Conservation (phyloP, 306 rosid genomes). For the Medicago ruthenica region DNA sequence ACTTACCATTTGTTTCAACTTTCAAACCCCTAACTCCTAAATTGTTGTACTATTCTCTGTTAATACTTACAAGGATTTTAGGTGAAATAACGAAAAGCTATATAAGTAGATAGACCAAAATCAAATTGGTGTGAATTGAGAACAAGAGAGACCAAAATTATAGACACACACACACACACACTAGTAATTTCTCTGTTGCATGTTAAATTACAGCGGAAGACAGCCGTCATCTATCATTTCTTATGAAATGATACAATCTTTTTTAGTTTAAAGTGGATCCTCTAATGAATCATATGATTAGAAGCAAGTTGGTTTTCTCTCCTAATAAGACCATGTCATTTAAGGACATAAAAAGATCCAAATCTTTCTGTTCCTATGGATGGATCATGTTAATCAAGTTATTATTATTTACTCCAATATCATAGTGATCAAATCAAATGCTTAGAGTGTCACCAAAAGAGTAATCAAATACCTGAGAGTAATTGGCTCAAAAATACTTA, state of each 20-base stretch:
- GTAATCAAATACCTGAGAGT: too few species aligned
- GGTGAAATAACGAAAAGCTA: too few species aligned
- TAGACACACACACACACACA: too few species aligned
- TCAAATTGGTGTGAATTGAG: too few species aligned
- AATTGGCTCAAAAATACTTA: too few species aligned
- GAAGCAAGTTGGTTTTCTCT: too few species aligned
- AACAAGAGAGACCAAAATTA: too few species aligned
- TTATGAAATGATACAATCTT: background rate
- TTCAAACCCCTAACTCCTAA: background rate
- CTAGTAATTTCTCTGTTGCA: too few species aligned
- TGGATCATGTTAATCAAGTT: background rate
- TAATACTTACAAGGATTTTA: too few species aligned
- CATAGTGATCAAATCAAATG: background rate
- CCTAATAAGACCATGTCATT: background rate
- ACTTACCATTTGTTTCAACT: background rate
- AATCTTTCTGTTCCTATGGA: background rate
- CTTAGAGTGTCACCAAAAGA: background rate
- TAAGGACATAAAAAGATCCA: background rate
- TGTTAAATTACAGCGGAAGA: too few species aligned
- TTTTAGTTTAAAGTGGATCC: background rate
- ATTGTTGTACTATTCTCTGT: background rate
- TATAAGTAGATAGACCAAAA: too few species aligned
- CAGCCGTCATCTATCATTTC: background rate
- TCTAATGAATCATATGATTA: too few species aligned
- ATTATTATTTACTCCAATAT: background rate